These are phyloP conservation scores for Bipolaris victoriae DNA, from an alignment of 2,329 filamentous ascomycete genomes.

Conservation along the genomic window DNA sequence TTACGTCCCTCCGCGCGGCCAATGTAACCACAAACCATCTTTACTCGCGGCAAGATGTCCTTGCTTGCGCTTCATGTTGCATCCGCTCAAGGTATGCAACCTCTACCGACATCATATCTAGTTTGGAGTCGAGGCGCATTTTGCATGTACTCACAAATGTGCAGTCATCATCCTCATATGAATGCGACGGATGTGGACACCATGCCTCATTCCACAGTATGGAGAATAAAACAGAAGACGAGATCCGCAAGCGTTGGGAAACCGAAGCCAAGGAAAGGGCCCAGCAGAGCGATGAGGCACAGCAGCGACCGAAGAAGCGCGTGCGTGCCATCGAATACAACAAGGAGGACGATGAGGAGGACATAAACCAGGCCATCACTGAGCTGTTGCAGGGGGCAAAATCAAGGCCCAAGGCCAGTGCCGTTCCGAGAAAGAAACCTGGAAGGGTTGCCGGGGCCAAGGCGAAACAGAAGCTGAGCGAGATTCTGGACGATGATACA, in stretches of 20 bases:
- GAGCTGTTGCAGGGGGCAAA: conserved; percentile 13
- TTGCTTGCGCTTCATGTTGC: conserved; percentile 63
- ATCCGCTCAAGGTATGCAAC: conserved; percentile 58
- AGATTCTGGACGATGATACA: conserved; percentile 28
- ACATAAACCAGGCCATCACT: not conserved
- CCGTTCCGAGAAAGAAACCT: conserved; percentile 8
- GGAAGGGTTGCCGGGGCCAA: conserved; percentile 13
- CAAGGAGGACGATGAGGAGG: not conserved
- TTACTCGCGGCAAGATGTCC: conserved; percentile 56
- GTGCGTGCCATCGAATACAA: conserved; percentile 35
- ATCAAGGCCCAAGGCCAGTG: not conserved
- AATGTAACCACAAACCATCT: conserved; percentile 58
- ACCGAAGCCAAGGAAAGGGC: conserved; percentile 43
- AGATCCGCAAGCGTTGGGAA: conserved; percentile 55
- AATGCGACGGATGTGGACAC: conserved; percentile 63
- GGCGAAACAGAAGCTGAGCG: conserved; percentile 27
- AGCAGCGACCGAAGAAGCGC: conserved; percentile 36
- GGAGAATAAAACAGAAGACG: conserved; percentile 59
- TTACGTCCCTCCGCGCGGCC: conserved; percentile 58
- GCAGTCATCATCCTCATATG: conserved; percentile 57
- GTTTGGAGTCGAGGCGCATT: too few relatives aligned
- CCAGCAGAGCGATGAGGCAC: conserved; percentile 20
- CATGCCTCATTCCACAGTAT: conserved; percentile 62
- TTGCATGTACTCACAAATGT: not conserved
- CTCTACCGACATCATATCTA: not conserved